Evolutionary conservation across 1,284 basidiomycete genomes (phyloP), one percentile per base, ranked within the genome.

Genomic region (Boletus semigastroideus): DNA sequence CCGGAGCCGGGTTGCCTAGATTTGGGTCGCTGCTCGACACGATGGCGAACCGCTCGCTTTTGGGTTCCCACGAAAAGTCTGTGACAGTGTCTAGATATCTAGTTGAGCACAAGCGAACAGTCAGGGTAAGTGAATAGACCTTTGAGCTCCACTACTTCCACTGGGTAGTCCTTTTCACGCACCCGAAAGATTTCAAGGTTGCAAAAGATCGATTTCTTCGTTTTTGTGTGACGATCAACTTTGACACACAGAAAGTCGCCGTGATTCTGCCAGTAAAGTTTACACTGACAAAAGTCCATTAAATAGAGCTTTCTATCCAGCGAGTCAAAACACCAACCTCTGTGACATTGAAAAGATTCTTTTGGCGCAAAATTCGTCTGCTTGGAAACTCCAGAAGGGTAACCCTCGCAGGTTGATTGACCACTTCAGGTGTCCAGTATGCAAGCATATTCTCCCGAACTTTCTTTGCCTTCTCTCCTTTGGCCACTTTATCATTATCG

Each of bases 231-330:
- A 54, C 97, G 90, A 74, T 99, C 97, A 53, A 99, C 97, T 76
- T 98, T 98, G 73, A 99, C 97, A 66, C 97, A 99, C 25, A 99
- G 83, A 78, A 94, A 99, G 74, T 99, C 95, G 46, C 97, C 97
- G 70, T 97, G 92, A 66, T 96, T 97, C 76, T 99, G 97, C 95
- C 94, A 99, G 74, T 92, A 90, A 43, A 99, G 82, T 77, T 98
- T 98, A 74, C 95, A 98, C 94, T 97, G 62, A 16, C 49, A 46
- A 52, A 27, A 0, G 16, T n/a, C 16, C 25, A 47, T 51, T 53
- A 25, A 53, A 39, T 5, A 38, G 45, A 42, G 34, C 25, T 39
- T 47, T 17, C 31, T 33, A 36, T 41, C 9, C 34, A 47, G 31
- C 19, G 20, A 42, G 42, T 40, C 22, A 47, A 20, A 19, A 46